Base-by-base conservation (phyloP, 2,329 filamentous ascomycete genomes). In the Lecanosticta acicola region DNA sequence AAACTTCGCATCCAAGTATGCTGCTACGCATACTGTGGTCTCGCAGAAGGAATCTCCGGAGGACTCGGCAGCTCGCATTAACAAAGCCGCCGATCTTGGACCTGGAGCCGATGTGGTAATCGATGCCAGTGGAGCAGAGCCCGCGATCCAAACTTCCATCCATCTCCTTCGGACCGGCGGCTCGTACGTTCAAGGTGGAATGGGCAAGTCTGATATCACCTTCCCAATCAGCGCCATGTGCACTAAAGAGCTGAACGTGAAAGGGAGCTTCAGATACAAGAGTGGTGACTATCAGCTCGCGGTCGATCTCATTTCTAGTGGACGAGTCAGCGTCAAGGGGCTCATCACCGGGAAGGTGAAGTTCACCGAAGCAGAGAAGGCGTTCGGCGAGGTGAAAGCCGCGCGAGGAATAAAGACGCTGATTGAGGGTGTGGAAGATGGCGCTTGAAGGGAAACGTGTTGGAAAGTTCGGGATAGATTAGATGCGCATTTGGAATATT, bases 211-310 rank as follows among this genome's bases (percentile, higher is more conserved):
- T 32, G 87, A 95, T 61, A 90, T 96, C 66, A 85, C 70, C 7
- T 95, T 96, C 73, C 91, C 91, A 41, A 94, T 97, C 65, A 86
- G 91, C 79, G 84, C 86, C 3, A 75, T 94, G 63, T 94, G 89
- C 66, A 77, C 83, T 41, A 96, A 96, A 72, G 91, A 97, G 73
- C 75, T 95, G 41, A 94, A 83, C 9, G 77, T 86, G 38, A 86
- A 84, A 63, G 91, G 91, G 17, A 90, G 84, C 52, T 97, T 97
- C 76, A 80, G 91, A 32, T 97, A 97, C 68, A 84, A 84, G 3
- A 79, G 81, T 44, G 90, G 90, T 16, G 91, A 96, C 68, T 97
- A 96, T 69, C 79, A 83, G 64, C 79, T 90, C 4, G 88, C 88
- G 3, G 76, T 96, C 37, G 80, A 87, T 53, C 75, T 97, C 50